Percentiles rank a stretch among this genome's conserved stretches.
Evolutionary conservation across 164 flowering plant genomes (phyloP).

Genomic region (Tinospora cordifolia): DNA sequence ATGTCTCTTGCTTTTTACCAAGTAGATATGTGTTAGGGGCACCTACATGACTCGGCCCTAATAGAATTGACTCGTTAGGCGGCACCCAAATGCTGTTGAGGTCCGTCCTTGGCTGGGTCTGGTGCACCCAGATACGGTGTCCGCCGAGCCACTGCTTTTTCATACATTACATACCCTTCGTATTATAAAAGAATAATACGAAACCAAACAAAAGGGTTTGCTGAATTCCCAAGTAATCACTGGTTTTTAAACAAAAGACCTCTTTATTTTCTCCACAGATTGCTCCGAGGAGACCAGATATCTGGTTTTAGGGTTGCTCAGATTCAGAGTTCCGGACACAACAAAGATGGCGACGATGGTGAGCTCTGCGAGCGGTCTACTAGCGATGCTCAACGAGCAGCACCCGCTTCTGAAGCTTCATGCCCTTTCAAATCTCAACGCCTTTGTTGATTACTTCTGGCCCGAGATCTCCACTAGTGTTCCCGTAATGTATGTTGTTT

Average conservation of each 20-base stretch:
- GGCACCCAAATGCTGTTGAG: not conserved
- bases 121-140: not conserved
- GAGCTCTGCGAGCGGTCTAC: constrained; percentile 76
- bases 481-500: constrained; percentile 48
- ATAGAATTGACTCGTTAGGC: not conserved
- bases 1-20: too few relatives aligned
- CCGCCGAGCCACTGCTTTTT: not conserved
- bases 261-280: not conserved
- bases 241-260: not conserved
- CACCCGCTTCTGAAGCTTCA: constrained; percentile 73
- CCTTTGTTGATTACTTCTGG: constrained; percentile 72
- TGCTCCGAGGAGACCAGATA: not conserved
- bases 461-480: constrained; percentile 92
- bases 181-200: not conserved
- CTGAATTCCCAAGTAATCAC: not conserved
- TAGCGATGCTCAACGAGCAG: constrained; percentile 84
- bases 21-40: too few relatives aligned
- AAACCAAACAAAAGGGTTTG: not conserved
- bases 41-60: too few relatives aligned
- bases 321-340: not conserved
- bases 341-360: constrained; percentile 49
- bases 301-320: not conserved
- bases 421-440: constrained; percentile 72
- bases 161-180: too few relatives aligned
- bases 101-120: not conserved